Evolutionary conservation across 306 rosid genomes (phyloP).

Genomic region (Quillaja saponaria): DNA sequence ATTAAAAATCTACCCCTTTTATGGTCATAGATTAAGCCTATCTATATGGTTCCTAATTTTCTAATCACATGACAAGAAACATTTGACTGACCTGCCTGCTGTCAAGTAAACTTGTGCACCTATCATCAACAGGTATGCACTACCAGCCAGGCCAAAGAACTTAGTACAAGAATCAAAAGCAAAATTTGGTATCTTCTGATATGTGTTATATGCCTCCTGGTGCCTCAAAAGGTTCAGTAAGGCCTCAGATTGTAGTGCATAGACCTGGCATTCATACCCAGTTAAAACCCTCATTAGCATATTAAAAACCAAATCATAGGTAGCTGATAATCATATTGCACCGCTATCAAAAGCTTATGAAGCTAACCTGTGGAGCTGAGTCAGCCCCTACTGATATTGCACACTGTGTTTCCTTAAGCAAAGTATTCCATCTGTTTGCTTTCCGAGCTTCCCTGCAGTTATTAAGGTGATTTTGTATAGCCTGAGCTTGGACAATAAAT

Average conservation of each 20-base stretch:
- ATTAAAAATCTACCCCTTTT: too few relatives aligned
- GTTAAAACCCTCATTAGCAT: constrained; percentile 15
- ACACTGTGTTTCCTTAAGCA: constrained; percentile 63
- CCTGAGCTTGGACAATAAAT: constrained; percentile 49
- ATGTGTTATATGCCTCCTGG: constrained; percentile 67
- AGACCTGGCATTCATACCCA: constrained; percentile 47
- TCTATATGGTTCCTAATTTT: constrained; percentile 9
- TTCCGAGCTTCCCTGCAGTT: constrained; percentile 63
- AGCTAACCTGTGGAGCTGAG: constrained; percentile 75
- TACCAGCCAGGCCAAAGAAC: constrained; percentile 50
- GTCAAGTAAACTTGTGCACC: constrained; percentile 71
- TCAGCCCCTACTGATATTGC: constrained; percentile 71
- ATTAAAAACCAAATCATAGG: neutral
- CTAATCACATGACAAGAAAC: constrained; percentile 14
- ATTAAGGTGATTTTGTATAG: constrained; percentile 58
- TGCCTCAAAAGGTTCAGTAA: constrained; percentile 66
- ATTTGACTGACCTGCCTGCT: constrained; percentile 72
- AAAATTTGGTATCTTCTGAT: constrained; percentile 61
- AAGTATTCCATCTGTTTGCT: constrained; percentile 59
- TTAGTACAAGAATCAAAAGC: constrained; percentile 50
- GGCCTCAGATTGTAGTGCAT: constrained; percentile 88
- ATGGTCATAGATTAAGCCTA: constrained; percentile 2
- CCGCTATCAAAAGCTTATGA: neutral
- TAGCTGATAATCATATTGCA: constrained; percentile 1
- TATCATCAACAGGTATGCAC: constrained; percentile 59